Evolutionary conservation across 2,329 filamentous ascomycete genomes (phyloP), one percentile per base, ranked within the genome.

Genomic region (Xylariomycetidae sp.): DNA sequence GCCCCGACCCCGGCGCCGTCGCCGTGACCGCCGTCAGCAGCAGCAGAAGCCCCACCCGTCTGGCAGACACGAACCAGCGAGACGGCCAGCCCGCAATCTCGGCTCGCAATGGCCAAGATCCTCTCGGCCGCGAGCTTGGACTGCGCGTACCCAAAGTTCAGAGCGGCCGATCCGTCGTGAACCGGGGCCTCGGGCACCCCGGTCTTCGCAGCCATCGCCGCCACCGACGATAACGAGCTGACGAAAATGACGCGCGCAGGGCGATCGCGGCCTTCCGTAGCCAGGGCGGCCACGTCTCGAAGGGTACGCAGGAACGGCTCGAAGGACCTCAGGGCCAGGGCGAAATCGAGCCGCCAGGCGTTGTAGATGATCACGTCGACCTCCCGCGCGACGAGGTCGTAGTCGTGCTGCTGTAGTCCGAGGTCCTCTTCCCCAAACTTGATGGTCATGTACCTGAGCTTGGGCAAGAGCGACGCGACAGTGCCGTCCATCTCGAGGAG

Each of bases 121-220:
- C 40, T 14, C 32, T 53, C 45, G 1, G 42, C 42, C 0, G 37
- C 44, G 0, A 45, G 26, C 16, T 53, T 53, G 5, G 47, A 50
- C 23, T 47, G 44, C 3, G 19, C 50, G 25, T 53, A 51, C 3
- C 50, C 50, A 2, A 27, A 41, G 23, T 42, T 22, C 12, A 40
- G 4, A 3, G 45, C 31, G 3, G 45, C 40, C 8, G 28, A 15
- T 4, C 34, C n/a, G 27, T 45, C 42, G 6, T 35, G 25, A 4
- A 47, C 38, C 6, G 17, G 17, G 11, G 23, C 19, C 20, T 37
- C 34, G 10, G 34, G 34, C 4, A 16, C 33, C 6, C 10, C n/a
- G 6, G 13, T 29, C n/a, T n/a, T n/a, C n/a, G n/a, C n/a, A 29
- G 12, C 27, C 11, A 27, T 11, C 13, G 12, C n/a, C 11, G 4